phyloP scores from a whole-genome alignment of 129 eudicot genomes.

The Chrysanthemum makinoi region DNA sequence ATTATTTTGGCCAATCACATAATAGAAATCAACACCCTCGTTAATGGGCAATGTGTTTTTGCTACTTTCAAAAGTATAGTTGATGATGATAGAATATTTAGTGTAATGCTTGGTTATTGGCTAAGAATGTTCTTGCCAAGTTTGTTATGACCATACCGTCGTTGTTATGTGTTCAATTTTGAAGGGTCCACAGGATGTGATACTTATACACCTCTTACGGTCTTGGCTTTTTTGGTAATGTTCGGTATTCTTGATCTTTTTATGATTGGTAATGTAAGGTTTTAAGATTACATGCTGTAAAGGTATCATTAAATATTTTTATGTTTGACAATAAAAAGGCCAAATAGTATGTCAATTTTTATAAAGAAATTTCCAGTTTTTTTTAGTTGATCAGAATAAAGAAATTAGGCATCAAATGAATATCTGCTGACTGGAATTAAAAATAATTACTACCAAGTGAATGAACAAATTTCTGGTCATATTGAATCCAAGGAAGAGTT shows the following conservation, averaged over 20 bases:
- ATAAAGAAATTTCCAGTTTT: no score
- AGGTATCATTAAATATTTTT: neutral
- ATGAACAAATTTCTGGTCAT: neutral
- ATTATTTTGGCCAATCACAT: conserved; percentile 22
- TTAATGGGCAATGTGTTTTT: conserved; percentile 9
- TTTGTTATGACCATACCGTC: conserved; percentile 8
- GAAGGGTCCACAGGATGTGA: conserved; percentile 15
- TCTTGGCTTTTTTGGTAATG: conserved; percentile 18
- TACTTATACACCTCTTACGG: neutral
- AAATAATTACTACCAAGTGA: neutral
- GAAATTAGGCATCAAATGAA: no score
- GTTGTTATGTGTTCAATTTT: conserved; percentile 11
- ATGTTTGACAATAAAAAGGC: neutral
- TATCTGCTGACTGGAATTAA: neutral
- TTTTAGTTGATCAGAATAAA: no score
- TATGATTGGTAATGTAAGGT: neutral
- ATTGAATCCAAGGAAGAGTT: neutral
- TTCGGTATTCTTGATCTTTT: neutral
- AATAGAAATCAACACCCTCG: conserved; percentile 24
- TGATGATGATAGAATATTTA: neutral
- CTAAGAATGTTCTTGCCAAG: neutral
- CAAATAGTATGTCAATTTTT: neutral
- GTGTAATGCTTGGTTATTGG: conserved; percentile 13
- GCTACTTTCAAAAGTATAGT: conserved; percentile 7
- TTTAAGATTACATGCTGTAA: neutral